Evolutionary conservation across 2,329 filamentous ascomycete species (phyloP).

Genomic region (Drechslerella coelobrocha): DNA sequence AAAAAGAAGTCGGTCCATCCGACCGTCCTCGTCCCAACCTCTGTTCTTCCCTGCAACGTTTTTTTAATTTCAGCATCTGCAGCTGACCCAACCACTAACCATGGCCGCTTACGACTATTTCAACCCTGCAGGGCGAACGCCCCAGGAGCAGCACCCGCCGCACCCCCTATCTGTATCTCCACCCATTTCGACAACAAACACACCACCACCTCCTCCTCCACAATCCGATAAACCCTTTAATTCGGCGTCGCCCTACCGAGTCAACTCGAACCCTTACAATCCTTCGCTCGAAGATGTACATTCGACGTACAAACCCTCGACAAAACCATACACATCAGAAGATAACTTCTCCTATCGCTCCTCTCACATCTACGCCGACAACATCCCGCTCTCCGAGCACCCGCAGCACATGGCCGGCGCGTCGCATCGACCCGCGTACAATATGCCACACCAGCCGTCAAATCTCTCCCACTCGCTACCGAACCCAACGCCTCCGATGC

Average conservation of each 20-base stretch:
- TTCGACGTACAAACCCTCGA: conserved; percentile 46
- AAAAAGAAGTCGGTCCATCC: conserved; percentile 23
- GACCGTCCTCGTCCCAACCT: background rate
- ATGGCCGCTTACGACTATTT: conserved; percentile 56
- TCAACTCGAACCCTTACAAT: conserved; percentile 35
- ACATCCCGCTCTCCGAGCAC: conserved; percentile 49
- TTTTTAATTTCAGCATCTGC: conserved; percentile 6
- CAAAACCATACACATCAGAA: conserved; percentile 32
- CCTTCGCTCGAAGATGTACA: conserved; percentile 48
- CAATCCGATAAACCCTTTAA: background rate
- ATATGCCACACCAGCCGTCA: background rate
- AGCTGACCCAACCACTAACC: conserved; percentile 32
- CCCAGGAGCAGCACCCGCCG: conserved; percentile 36
- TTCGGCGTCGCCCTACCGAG: background rate
- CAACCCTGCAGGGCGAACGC: conserved; percentile 57
- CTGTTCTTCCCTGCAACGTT: conserved; percentile 4
- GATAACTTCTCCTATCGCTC: conserved; percentile 37
- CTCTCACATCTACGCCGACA: conserved; percentile 27
- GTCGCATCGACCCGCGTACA: conserved; percentile 33
- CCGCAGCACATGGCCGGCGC: conserved; percentile 49
- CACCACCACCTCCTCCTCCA: background rate
- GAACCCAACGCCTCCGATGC: conserved; percentile 32
- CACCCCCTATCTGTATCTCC: conserved; percentile 37
- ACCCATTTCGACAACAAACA: conserved; percentile 14
- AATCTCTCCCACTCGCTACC: conserved; percentile 8